Evolutionary conservation across 331 rosid species (phyloP).

Genomic region (Acacia pycnantha): DNA sequence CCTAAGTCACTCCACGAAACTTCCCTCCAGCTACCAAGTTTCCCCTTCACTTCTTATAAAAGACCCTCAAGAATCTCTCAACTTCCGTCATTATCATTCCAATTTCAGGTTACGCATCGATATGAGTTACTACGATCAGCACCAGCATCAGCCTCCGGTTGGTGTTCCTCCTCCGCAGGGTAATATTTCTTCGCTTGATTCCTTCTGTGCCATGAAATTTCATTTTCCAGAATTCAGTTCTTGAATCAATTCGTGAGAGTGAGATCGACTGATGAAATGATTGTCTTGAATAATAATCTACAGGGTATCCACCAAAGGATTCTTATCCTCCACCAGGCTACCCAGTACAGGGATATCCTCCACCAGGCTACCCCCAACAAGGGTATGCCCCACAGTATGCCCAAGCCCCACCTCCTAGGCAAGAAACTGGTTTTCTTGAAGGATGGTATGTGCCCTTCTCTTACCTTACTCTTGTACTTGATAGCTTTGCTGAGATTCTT

Average conservation of each 20-base stretch:
- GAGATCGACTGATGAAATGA: background rate
- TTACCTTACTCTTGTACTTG: background rate
- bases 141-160: conserved; percentile 54
- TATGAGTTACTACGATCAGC: conserved; percentile 52
- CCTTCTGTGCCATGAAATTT: background rate
- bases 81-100: background rate
- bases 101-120: background rate
- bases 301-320: conserved; percentile 66
- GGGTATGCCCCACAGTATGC: conserved; percentile 56
- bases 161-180: conserved; percentile 88
- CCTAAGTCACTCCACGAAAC: background rate
- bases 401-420: conserved; percentile 52
- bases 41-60: background rate
- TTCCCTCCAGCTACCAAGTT: background rate
- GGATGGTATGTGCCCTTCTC: conserved; percentile 57
- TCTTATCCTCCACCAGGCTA: conserved; percentile 68
- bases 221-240: background rate
- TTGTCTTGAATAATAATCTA: conserved; percentile 37
- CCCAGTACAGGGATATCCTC: conserved; percentile 62
- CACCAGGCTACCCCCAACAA: conserved; percentile 55
- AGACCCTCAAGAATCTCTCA: background rate
- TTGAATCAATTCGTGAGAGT: background rate
- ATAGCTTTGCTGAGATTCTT: background rate
- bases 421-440: conserved; percentile 53
- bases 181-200: conserved; percentile 12